Evolutionary conservation across 495 filamentous ascomycete species (phyloP), one percentile per base, ranked within the genome.

Genomic region (Alectoria sarmentosa): DNA sequence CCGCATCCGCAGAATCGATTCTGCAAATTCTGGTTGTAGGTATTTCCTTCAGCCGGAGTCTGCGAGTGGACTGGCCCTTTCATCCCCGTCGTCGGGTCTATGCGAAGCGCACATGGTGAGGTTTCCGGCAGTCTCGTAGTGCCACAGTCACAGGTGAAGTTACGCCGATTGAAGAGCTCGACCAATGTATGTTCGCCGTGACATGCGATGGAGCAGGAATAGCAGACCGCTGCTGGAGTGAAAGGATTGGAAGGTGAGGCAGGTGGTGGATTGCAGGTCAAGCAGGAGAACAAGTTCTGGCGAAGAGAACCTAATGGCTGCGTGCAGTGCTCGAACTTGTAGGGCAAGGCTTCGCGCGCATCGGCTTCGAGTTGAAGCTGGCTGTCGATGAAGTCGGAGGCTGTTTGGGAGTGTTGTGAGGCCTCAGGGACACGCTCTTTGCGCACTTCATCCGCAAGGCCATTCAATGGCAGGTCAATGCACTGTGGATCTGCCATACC

Each of bases 111-210:
- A 72, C 95, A 99, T 36, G 87, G 86, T 15, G 81, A 83, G 1
- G 84, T 80, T 1, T 82, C 71, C 1, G 88, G 85, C 39, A 96
- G 74, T 38, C 92, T 86, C 38, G 88, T 89, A 0, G 92, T 97
- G 17, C 95, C 95, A 71, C 95, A 99, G 73, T 99, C 95, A 76
- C 95, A 99, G 36, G 90, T 90, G 72, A 98, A 96, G 73, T 96
- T 86, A 66, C 95, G 86, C 78, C 96, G 96, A 73, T 83, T 85
- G 81, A 99, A 99, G 23, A 99, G 89, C 76, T 99, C 95, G 36
- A 97, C 95, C 30, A 99, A 82, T 6, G 84, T 88, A 71, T 98
- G 95, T 72, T 97, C 92, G 61, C 94, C 92, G 69, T 99, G 94
- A 73, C 94, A 99, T 68, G 91, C 86, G 42, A 99, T 94, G 23